Percentiles rank a stretch among this genome's conserved stretches.
These are phyloP conservation scores for Simmondsia chinensis DNA, from an alignment of 148 eudicot species.

Conservation along the genomic window DNA sequence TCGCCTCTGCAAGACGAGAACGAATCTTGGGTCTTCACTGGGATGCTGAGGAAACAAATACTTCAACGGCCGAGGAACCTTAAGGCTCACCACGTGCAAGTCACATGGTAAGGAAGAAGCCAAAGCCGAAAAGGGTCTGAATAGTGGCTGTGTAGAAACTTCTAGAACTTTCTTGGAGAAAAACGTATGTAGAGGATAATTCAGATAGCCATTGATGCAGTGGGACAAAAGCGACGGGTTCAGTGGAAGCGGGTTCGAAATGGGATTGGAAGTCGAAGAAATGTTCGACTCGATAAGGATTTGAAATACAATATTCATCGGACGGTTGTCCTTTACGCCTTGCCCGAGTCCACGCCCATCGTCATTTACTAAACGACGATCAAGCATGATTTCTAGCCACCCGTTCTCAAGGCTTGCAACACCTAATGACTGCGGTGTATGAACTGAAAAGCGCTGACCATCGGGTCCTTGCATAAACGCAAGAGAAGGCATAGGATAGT, in stretches of 20 bases:
- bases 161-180: slow-evolving; percentile 63
- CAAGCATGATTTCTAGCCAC: slow-evolving; percentile 93
- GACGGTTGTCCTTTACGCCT: slow-evolving; percentile 88
- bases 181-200: slow-evolving; percentile 68
- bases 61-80: slow-evolving; percentile 77
- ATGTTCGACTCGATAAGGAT: slow-evolving; percentile 66
- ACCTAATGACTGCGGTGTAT: slow-evolving; percentile 81
- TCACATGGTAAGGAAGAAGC: slow-evolving; percentile 79
- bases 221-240: slow-evolving; percentile 90
- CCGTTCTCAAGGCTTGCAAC: slow-evolving; percentile 84
- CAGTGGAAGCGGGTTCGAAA: slow-evolving; percentile 37
- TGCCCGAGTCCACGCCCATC: slow-evolving; percentile 99
- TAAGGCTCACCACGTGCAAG: slow-evolving; percentile 72
- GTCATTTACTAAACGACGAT: slow-evolving; percentile 65
- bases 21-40: slow-evolving; percentile 44
- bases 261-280: slow-evolving; percentile 38
- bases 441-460: slow-evolving; percentile 84
- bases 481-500: slow-evolving; percentile 96
- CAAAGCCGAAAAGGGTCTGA: slow-evolving; percentile 68
- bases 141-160: slow-evolving; percentile 53
- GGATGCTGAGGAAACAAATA: slow-evolving; percentile 48
- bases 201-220: slow-evolving; percentile 59
- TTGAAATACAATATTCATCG: slow-evolving; percentile 77
- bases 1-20: slow-evolving; percentile 53
- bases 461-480: slow-evolving; percentile 76